A percentile compares a stretch with the other conserved stretches of the same genome.
Evolutionary conservation across 164 flowering plant genomes (phyloP).

Genomic region (Cinnamomum chago): DNA sequence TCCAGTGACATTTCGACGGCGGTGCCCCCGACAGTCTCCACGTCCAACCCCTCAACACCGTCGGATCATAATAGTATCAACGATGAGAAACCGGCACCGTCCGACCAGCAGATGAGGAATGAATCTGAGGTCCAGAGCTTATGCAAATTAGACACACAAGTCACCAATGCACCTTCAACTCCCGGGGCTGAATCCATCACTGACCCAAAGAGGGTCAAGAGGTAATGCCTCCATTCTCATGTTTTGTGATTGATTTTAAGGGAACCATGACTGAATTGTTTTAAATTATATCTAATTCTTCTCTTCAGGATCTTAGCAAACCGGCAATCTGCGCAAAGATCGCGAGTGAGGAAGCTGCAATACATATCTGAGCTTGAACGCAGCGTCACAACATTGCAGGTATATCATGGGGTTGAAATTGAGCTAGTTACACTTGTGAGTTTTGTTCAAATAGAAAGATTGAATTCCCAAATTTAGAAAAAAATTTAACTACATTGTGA

Average conservation of each 20-base stretch:
- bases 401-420: constrained; percentile 8
- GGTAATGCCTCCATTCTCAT: constrained; percentile 30
- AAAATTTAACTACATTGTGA: background rate
- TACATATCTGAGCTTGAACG: constrained; percentile 86
- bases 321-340: constrained; percentile 86
- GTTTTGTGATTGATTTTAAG: background rate
- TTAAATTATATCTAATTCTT: background rate
- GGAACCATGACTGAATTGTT: background rate
- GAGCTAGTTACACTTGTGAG: background rate
- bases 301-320: constrained; percentile 69
- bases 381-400: constrained; percentile 72
- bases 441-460: background rate
- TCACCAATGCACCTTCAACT: constrained; percentile 5
- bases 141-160: constrained; percentile 20
- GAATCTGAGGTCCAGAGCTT: constrained; percentile 53
- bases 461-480: background rate
- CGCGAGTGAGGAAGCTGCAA: constrained; percentile 78
- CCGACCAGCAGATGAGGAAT: constrained; percentile 24
- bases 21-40: constrained; percentile 23
- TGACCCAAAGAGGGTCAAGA: constrained; percentile 80
- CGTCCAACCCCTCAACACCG: constrained; percentile 52
- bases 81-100: constrained; percentile 28
- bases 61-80: constrained; percentile 61
- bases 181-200: constrained; percentile 24
- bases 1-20: constrained; percentile 35